Conservation (phyloP, 805 yeast genomes). For the Wickerhamomyces chaumierensis region DNA sequence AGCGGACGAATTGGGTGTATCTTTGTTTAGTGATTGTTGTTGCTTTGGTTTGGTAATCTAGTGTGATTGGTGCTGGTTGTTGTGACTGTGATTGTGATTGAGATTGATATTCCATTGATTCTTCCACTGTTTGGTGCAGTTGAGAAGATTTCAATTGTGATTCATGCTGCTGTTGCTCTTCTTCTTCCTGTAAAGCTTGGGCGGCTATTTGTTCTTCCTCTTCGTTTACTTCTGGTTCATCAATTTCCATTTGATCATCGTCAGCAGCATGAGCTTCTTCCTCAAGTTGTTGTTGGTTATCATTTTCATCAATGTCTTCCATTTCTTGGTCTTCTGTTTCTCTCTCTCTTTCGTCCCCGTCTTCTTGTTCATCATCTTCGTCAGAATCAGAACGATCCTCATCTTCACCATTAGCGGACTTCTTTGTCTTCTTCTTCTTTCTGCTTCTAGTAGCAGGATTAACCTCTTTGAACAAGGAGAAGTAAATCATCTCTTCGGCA, state of each 20-base stretch:
- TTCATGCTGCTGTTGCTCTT: neutral
- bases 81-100: slow-evolving; percentile 1
- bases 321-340: slow-evolving; percentile 1
- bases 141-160: slow-evolving; percentile 5
- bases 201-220: too few species aligned
- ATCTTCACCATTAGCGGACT: slow-evolving; percentile 5
- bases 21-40: slow-evolving; percentile 7
- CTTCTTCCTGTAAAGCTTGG: neutral
- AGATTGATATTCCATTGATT: slow-evolving; percentile 2
- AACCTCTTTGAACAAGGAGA: slow-evolving; percentile 75
- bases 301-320: slow-evolving; percentile 1
- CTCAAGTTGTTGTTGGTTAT: neutral
- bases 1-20: slow-evolving; percentile 4
- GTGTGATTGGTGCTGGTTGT: slow-evolving; percentile 1
- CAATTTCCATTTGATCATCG: neutral
- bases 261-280: neutral
- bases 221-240: neutral
- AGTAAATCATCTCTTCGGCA: slow-evolving; percentile 78
- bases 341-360: neutral
- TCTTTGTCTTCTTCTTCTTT: slow-evolving; percentile 28
- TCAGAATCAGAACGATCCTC: neutral
- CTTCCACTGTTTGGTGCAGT: slow-evolving; percentile 6
- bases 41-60: neutral
- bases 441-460: slow-evolving; percentile 19
- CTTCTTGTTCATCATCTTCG: slow-evolving; percentile 1